phyloP scores from a whole-genome alignment of 2,329 filamentous ascomycete species.

The Penicillium corylophilum region DNA sequence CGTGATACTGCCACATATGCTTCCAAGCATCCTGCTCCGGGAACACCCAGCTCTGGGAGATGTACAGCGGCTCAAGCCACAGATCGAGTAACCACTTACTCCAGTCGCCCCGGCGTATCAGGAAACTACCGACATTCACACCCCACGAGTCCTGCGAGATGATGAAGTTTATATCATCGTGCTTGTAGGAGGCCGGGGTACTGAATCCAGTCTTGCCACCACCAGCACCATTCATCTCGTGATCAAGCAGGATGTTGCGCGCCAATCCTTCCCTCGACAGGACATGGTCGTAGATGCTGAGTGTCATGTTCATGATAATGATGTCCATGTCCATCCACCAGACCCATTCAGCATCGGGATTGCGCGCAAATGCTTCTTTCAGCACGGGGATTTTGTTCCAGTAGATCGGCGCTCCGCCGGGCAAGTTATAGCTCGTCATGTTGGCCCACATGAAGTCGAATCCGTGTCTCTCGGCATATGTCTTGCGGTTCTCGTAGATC shows the following conservation, averaged over 20 bases:
- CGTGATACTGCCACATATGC: conserved; percentile 12
- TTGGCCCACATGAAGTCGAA: conserved; percentile 8
- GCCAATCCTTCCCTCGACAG: conserved; percentile 4
- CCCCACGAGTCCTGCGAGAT: conserved; percentile 8
- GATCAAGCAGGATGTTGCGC: conserved; percentile 6
- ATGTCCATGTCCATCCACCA: conserved; percentile 13
- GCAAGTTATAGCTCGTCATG: conserved; percentile 11
- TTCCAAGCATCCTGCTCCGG: conserved; percentile 9
- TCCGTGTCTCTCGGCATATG: conserved; percentile 8
- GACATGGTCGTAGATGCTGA: conserved; percentile 11
- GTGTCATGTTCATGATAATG: conserved; percentile 14
- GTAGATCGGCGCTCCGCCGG: conserved; percentile 5
- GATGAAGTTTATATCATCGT: conserved; percentile 12
- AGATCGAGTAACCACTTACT: conserved; percentile 10
- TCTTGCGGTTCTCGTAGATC: conserved; percentile 11
- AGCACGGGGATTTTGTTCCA: conserved; percentile 13
- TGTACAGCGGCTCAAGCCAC: conserved; percentile 13
- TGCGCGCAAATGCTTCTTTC: conserved; percentile 4
- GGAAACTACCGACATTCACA: conserved; percentile 8
- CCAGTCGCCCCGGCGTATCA: conserved; percentile 12
- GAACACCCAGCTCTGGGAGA: conserved; percentile 13
- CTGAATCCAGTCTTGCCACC: conserved; percentile 4
- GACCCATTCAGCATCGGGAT: conserved; percentile 9
- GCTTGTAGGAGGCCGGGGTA: conserved; percentile 4
- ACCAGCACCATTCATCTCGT: conserved; percentile 1